Conservation (phyloP, 805 yeast genomes). For the Candida loeiensis region DNA sequence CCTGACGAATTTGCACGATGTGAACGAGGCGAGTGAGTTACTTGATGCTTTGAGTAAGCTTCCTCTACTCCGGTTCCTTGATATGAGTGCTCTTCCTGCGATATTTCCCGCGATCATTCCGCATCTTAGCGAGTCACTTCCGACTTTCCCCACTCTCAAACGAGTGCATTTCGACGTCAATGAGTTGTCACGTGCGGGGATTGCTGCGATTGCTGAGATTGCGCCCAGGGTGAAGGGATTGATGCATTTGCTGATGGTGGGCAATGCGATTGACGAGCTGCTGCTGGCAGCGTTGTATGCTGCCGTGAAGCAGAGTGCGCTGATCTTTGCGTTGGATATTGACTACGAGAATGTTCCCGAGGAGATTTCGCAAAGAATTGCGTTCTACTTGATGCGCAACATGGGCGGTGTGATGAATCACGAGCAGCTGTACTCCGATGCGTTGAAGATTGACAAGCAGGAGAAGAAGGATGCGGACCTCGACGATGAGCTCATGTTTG, state of each 20-base stretch:
- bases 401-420: conserved; percentile 46
- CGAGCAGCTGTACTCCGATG: conserved; percentile 32
- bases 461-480: conserved; percentile 48
- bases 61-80: conserved; percentile 45
- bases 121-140: conserved; percentile 41
- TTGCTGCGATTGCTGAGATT: conserved; percentile 47
- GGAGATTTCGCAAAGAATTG: conserved; percentile 50
- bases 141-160: conserved; percentile 42
- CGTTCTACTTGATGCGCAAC: conserved; percentile 54
- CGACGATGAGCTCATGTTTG: conserved; percentile 66
- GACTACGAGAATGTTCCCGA: conserved; percentile 53
- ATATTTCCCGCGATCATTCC: conserved; percentile 51
- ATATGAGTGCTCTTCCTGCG: conserved; percentile 50
- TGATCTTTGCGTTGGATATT: conserved; percentile 50
- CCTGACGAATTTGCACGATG: conserved; percentile 45
- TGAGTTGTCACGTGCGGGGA: conserved; percentile 44
- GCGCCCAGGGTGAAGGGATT: conserved; percentile 46
- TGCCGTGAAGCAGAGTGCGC: conserved; percentile 43
- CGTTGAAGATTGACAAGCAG: neutral
- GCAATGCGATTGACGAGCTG: conserved; percentile 41
- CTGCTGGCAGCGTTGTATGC: conserved; percentile 49
- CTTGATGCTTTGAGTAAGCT: conserved; percentile 37
- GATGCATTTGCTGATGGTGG: conserved; percentile 52
- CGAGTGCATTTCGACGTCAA: conserved; percentile 55
- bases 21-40: conserved; percentile 35